phyloP scores from a whole-genome alignment of 1,284 basidiomycete species.

The Sporisorium scitamineum region DNA sequence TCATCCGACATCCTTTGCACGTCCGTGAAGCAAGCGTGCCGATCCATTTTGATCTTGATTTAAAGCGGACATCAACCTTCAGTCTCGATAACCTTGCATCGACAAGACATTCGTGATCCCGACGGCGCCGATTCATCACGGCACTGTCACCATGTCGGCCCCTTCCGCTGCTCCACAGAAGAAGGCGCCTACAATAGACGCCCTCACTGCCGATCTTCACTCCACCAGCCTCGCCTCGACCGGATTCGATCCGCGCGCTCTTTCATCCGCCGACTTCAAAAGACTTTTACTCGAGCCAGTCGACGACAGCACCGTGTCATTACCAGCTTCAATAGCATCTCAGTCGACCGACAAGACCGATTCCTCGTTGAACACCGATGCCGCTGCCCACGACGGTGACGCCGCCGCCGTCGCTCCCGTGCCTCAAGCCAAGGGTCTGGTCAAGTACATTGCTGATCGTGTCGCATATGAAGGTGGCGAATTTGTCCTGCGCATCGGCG shows the following conservation, averaged over 20 bases:
- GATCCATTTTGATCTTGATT: neutral
- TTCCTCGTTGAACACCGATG: neutral
- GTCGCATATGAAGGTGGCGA: slow-evolving; percentile 54
- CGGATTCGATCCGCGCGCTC: slow-evolving; percentile 7
- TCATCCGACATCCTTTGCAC: too few relatives aligned
- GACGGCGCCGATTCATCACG: neutral
- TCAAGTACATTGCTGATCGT: slow-evolving; percentile 48
- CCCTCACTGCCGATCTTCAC: slow-evolving; percentile 48
- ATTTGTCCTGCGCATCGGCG: slow-evolving; percentile 49
- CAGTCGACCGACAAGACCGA: neutral
- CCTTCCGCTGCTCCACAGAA: slow-evolving; percentile 25
- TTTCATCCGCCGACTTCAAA: slow-evolving; percentile 27
- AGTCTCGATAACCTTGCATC: neutral
- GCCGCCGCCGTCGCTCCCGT: neutral
- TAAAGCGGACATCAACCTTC: neutral
- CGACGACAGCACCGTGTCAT: slow-evolving; percentile 11
- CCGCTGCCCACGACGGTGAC: neutral
- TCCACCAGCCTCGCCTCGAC: slow-evolving; percentile 8
- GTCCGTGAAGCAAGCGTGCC: too few relatives aligned
- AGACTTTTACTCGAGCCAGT: slow-evolving; percentile 40
- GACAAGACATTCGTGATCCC: neutral
- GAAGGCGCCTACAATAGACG: slow-evolving; percentile 51
- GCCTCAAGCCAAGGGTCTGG: slow-evolving; percentile 23
- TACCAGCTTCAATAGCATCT: slow-evolving; percentile 13
- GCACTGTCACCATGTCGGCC: slow-evolving; percentile 20